Base-by-base conservation (phyloP, 768 basidiomycete genomes). In the Pholiota molesta region DNA sequence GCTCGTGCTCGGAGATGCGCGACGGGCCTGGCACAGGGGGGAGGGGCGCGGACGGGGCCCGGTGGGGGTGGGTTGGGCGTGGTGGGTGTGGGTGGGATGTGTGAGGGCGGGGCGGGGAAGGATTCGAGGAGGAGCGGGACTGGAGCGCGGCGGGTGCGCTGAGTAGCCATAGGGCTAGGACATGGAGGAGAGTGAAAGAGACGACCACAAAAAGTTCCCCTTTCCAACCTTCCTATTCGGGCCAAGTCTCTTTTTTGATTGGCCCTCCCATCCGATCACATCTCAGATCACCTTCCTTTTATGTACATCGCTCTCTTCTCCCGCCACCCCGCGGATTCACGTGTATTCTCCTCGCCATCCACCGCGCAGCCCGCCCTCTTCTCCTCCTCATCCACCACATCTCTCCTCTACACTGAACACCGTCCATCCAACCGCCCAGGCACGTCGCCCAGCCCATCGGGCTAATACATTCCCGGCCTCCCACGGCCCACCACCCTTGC, bases 21-120 rank as follows among this genome's bases (percentile, higher is more conserved):
- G 86, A 86, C 0, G 85, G 85, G 2, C 85, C 87, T 0, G 90
- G 90, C 1, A 90, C 66, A 3, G 90, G 87, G 0, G 90, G 89
- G 3, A 90, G 80, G 0, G 89, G 88, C 0, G 77, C 66, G 0
- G 78, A 73, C 0, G 89, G 88, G 89, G 2, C 74, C 77, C 0
- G 84, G 85, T 0, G 83, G 86, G n/a, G 88, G 87, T 0, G 87
- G 88, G 58, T 86, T 85, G 16, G 62, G 60, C n/a, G 74, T 62
- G 42, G 64, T 68, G 10, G 76, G 72, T 0, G 74, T 70, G 3
- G 69, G 51, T 1, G 79, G 79, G 53, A 81, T 80, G 64, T 78
- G 76, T 0, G 79, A 74, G 0, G 82, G 81, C 16, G 80, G 79
- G 1, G 61, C 66, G 2, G 81, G 80, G 60, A 82, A 80, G 2